Evolutionary conservation across 2,329 filamentous ascomycete species (phyloP).

Genomic region (Rutstroemia sp.): DNA sequence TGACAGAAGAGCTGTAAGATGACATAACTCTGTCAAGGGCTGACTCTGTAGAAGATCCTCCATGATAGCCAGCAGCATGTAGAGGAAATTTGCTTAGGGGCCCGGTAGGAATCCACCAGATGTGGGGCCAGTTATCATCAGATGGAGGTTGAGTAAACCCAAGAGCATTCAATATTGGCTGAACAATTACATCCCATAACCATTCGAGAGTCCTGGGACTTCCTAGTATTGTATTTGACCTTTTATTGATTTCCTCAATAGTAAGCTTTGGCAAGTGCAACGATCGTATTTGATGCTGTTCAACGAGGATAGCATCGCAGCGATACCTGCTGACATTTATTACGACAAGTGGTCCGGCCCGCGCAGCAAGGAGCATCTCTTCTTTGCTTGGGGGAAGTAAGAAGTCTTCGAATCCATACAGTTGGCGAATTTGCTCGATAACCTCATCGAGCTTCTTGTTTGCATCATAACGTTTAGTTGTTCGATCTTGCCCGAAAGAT

Average conservation of each 20-base stretch:
- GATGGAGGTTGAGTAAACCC: constrained; percentile 17
- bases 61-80: too few species aligned
- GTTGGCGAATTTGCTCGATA: neutral
- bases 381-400: neutral
- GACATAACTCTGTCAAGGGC: too few species aligned
- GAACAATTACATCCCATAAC: constrained; percentile 28
- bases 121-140: constrained; percentile 20
- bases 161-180: constrained; percentile 25
- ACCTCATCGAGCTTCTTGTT: neutral
- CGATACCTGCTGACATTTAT: neutral
- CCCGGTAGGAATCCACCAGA: constrained; percentile 34
- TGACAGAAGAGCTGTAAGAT: too few species aligned
- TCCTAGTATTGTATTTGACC: neutral
- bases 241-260: neutral
- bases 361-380: neutral
- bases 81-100: too few species aligned
- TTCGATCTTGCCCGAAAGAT: neutral
- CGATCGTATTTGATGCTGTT: neutral
- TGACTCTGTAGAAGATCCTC: too few species aligned
- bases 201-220: constrained; percentile 20
- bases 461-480: neutral
- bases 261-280: neutral
- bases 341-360: neutral
- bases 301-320: neutral
- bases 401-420: neutral